phyloP scores from a whole-genome alignment of 1,284 basidiomycete genomes.

The Termitomyces sp. region DNA sequence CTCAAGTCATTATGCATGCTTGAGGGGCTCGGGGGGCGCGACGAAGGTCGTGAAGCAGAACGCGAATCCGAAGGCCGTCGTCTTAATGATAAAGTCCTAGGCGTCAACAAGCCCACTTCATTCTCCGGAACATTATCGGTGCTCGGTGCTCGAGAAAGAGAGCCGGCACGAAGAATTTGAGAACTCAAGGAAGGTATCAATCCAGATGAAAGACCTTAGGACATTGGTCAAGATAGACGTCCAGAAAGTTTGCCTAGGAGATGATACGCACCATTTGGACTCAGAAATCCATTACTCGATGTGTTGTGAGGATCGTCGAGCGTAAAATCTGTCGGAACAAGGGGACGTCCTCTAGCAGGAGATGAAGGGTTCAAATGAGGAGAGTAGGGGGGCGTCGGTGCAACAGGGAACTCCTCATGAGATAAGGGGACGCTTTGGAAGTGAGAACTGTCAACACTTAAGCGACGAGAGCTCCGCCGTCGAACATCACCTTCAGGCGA shows the following conservation, averaged over 20 bases:
- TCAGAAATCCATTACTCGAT: conserved; percentile 26
- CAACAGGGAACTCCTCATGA: conserved; percentile 22
- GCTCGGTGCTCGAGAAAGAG: conserved; percentile 36
- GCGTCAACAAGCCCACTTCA: conserved; percentile 17
- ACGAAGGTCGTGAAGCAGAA: conserved; percentile 9
- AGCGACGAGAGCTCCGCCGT: conserved; percentile 22
- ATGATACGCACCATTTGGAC: conserved; percentile 19
- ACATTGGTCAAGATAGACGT: conserved; percentile 4
- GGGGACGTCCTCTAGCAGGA: conserved; percentile 9
- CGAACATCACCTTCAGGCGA: conserved; percentile 3
- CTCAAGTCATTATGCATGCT: conserved; percentile 1
- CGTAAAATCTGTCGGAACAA: conserved; percentile 26
- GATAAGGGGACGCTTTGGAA: conserved; percentile 27
- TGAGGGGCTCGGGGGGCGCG: conserved; percentile 16
- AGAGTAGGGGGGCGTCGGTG: conserved; percentile 35
- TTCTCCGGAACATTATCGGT: conserved; percentile 35
- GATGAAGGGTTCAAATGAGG: conserved; percentile 17
- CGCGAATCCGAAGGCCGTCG: conserved; percentile 10
- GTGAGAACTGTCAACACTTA: conserved; percentile 32
- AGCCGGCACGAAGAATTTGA: conserved; percentile 16
- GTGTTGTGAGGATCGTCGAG: conserved; percentile 40
- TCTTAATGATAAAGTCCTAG: conserved; percentile 10
- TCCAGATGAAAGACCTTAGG: conserved; percentile 19
- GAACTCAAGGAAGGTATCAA: conserved; percentile 12
- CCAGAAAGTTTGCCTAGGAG: not conserved